These are phyloP conservation scores for Xylariomycetidae sp. DNA, from an alignment of 2,329 filamentous ascomycete species.

Conservation along the genomic window DNA sequence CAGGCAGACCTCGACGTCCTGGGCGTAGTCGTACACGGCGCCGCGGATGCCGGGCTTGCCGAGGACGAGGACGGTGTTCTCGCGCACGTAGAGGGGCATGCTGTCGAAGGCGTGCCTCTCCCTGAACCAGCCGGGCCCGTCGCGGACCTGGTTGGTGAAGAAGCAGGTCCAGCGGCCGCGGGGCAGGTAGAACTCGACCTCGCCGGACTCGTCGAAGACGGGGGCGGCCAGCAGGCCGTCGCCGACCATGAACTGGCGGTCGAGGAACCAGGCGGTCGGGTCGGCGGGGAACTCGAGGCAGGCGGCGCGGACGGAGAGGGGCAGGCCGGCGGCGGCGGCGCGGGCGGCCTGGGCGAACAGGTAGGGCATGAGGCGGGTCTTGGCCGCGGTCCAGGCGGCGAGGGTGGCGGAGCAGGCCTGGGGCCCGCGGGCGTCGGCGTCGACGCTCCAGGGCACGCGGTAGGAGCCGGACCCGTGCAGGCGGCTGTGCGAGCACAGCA, in stretches of 20 bases:
- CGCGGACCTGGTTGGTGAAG: slow-evolving; percentile 42
- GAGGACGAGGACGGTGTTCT: slow-evolving; percentile 43
- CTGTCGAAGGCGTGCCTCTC: slow-evolving; percentile 53
- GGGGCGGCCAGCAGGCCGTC: slow-evolving; percentile 53
- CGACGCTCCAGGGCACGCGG: slow-evolving; percentile 70
- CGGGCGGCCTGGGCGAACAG: slow-evolving; percentile 38
- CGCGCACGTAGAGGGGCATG: slow-evolving; percentile 52
- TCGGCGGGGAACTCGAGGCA: slow-evolving; percentile 68
- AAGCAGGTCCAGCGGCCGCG: slow-evolving; percentile 40
- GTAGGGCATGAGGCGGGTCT: slow-evolving; percentile 48
- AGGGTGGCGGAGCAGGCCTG: slow-evolving; percentile 47
- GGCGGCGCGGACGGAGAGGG: slow-evolving; percentile 57
- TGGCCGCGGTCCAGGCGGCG: slow-evolving; percentile 42
- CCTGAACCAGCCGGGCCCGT: slow-evolving; percentile 51
- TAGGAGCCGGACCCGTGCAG: slow-evolving; percentile 66
- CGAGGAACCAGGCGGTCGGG: slow-evolving; percentile 59
- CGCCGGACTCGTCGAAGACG: slow-evolving; percentile 63
- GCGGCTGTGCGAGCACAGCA: slow-evolving; percentile 63
- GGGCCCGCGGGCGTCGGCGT: slow-evolving; percentile 52
- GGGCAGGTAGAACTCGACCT: slow-evolving; percentile 61
- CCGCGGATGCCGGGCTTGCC: slow-evolving; percentile 33
- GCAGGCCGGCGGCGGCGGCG: slow-evolving; percentile 45
- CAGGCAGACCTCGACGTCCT: slow-evolving; percentile 41
- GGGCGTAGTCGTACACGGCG: slow-evolving; percentile 41
- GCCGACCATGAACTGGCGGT: slow-evolving; percentile 71